Conservation (phyloP, 352 stramenopile genomes). For the Phytopythium ostracodes region DNA sequence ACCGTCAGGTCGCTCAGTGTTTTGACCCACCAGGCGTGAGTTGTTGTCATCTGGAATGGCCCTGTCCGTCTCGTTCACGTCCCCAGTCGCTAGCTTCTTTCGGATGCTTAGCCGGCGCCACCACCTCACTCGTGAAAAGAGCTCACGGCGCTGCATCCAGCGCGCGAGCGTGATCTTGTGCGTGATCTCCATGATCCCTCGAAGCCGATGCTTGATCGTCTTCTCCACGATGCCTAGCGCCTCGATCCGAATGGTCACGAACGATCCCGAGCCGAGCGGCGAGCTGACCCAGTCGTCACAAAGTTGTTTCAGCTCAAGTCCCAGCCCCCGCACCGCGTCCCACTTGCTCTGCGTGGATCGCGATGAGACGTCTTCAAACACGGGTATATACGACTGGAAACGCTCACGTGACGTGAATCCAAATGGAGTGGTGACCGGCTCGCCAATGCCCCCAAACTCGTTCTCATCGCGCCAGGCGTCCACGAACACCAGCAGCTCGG, state of each 20-base stretch:
- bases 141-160: constrained; percentile 31
- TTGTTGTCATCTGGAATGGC: not conserved
- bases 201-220: constrained; percentile 39
- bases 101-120: constrained; percentile 15
- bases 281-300: constrained; percentile 22
- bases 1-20: not conserved
- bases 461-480: constrained; percentile 31
- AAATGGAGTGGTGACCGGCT: not conserved
- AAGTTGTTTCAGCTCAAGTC: constrained; percentile 15
- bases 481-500: constrained; percentile 38
- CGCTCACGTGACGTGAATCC: constrained; percentile 25
- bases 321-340: constrained; percentile 27
- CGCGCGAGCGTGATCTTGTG: constrained; percentile 47
- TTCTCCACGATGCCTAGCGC: constrained; percentile 34
- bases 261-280: constrained; percentile 15
- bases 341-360: constrained; percentile 12
- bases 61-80: not conserved
- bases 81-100: not conserved
- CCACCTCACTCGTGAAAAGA: constrained; percentile 8
- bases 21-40: not conserved
- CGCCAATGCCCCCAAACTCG: constrained; percentile 9
- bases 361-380: constrained; percentile 9
- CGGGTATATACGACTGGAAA: constrained; percentile 16
- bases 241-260: constrained; percentile 27
- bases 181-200: constrained; percentile 25